Evolutionary conservation across 495 filamentous ascomycete species (phyloP).

Genomic region (Talaromyces nanjingensis): DNA sequence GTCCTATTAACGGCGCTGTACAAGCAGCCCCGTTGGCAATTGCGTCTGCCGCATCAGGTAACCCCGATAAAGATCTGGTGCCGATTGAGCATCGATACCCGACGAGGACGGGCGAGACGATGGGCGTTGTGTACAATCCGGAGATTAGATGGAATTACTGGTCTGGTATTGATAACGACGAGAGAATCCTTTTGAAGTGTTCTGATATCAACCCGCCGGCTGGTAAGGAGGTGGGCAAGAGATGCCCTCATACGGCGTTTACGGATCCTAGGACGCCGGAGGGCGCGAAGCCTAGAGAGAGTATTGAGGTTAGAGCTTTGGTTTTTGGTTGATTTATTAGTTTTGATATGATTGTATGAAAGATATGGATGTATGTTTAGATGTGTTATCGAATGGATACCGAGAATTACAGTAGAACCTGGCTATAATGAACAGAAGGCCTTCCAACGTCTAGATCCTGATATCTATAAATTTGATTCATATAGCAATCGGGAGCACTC

Average conservation of each 20-base stretch:
- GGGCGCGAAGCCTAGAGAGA: slow-evolving; percentile 60
- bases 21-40: slow-evolving; percentile 64
- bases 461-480: too few relatives aligned
- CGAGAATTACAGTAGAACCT: too few relatives aligned
- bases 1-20: slow-evolving; percentile 68
- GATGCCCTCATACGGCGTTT: slow-evolving; percentile 81
- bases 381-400: too few relatives aligned
- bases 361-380: background rate
- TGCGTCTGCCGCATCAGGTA: slow-evolving; percentile 53
- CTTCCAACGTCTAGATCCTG: too few relatives aligned
- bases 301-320: slow-evolving; percentile 80
- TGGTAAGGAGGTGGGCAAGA: slow-evolving; percentile 54
- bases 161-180: slow-evolving; percentile 67
- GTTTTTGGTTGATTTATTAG: slow-evolving; percentile 54
- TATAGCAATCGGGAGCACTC: too few relatives aligned
- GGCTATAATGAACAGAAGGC: too few relatives aligned
- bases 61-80: slow-evolving; percentile 54
- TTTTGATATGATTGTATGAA: background rate
- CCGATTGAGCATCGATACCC: slow-evolving; percentile 71
- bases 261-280: slow-evolving; percentile 57
- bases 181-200: slow-evolving; percentile 76
- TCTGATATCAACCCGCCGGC: slow-evolving; percentile 60
- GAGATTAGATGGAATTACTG: slow-evolving; percentile 69
- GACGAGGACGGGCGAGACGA: slow-evolving; percentile 65
- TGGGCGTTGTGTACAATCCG: slow-evolving; percentile 55